phyloP scores from a whole-genome alignment of 2,329 filamentous ascomycete genomes.

The Fonsecaea multimorphosa region DNA sequence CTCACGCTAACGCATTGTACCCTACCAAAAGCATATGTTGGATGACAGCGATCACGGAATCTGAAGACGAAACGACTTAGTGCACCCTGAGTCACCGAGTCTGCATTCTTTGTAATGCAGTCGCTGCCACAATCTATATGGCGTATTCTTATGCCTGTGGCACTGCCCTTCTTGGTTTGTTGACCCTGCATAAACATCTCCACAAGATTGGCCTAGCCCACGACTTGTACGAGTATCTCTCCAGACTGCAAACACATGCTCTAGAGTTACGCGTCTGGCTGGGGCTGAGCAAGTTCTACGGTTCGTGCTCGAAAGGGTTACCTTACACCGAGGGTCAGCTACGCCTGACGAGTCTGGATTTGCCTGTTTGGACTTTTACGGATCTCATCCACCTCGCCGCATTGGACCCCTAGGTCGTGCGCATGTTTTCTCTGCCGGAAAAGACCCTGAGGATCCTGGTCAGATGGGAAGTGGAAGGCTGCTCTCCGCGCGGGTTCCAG shows the following conservation, averaged over 20 bases:
- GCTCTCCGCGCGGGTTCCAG: neutral
- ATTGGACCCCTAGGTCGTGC: neutral
- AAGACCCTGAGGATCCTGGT: neutral
- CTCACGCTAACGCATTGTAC: neutral
- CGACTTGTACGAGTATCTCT: neutral
- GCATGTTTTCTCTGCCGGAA: neutral
- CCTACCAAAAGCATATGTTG: neutral
- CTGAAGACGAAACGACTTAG: neutral
- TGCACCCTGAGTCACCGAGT: neutral
- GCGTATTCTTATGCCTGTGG: neutral
- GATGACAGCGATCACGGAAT: neutral
- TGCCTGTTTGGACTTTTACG: neutral
- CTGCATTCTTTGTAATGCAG: neutral
- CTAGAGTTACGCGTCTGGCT: constrained; percentile 13
- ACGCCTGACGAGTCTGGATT: neutral
- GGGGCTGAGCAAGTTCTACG: constrained; percentile 21
- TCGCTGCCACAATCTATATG: neutral
- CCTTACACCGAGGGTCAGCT: neutral
- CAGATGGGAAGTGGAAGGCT: neutral
- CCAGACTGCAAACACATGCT: neutral
- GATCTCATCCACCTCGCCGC: neutral
- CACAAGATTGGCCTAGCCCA: neutral
- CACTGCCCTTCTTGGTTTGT: constrained; percentile 1
- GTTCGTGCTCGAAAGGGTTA: neutral
- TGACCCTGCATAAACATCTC: constrained; percentile 5